phyloP scores from a whole-genome alignment of 108 stramenopile genomes.

The Pseudonitzschia pungens region DNA sequence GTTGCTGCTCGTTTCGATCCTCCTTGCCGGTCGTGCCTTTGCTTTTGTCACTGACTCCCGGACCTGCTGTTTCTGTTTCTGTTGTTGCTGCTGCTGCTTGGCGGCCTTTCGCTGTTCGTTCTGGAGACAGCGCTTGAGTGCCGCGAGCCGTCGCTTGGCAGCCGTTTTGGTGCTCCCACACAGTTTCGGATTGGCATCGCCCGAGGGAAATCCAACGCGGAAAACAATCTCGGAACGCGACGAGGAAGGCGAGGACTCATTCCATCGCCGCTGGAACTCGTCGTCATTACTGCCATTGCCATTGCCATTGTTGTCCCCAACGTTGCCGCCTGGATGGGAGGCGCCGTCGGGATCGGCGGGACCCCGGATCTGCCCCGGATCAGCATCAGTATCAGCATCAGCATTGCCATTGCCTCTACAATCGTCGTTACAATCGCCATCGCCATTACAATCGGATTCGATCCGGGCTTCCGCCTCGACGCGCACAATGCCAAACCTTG shows the following conservation, averaged over 20 bases:
- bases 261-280: not conserved
- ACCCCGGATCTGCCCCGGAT: no score
- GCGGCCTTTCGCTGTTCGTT: constrained; percentile 7
- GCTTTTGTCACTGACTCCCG: not conserved
- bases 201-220: constrained; percentile 64
- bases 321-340: not conserved
- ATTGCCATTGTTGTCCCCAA: not conserved
- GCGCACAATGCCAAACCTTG: constrained; percentile 47
- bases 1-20: no score
- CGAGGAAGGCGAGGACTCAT: not conserved
- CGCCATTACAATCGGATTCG: not conserved
- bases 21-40: no score
- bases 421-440: constrained; percentile 12
- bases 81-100: not conserved
- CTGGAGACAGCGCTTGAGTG: constrained; percentile 54
- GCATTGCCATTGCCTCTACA: constrained; percentile 4
- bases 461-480: not conserved
- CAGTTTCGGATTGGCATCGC: constrained; percentile 41
- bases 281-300: not conserved
- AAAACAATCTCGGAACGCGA: no score
- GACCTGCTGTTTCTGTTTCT: not conserved
- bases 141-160: constrained; percentile 70
- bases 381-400: constrained; percentile 5
- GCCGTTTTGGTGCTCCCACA: constrained; percentile 76
- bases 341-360: not conserved